Evolutionary conservation across 139 green algal genomes (phyloP), one percentile per base, ranked within the genome.

Genomic region (Closterium sp.): DNA sequence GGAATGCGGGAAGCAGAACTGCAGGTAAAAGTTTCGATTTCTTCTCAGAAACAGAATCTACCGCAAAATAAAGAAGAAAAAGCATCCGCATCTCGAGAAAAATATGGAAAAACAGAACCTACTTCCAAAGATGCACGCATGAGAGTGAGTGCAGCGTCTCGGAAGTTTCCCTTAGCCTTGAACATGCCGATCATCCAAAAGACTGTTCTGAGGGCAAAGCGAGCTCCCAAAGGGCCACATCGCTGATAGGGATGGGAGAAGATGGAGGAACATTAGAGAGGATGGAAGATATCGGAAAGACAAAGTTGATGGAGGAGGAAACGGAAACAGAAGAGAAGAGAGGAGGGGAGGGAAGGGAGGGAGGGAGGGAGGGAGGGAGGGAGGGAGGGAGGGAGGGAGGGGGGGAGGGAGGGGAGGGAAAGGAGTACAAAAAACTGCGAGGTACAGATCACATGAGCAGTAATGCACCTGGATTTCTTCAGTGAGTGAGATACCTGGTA

Each of bases 101-200:
- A 7, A 62, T 62, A 62, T 62, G 42, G 42, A 7, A 62, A 5
- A 62, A 62, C 5, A 79, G 62, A 79, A 24, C 62, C 7, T 11
- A 95, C 93, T 90, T 95, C 93, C 24, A 91, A 32, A 31, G 93
- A 95, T 29, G 93, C 91, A 13, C 93, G 70, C 96, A 98, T 98
- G 22, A 98, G 94, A 3, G 94, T 94, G 4, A 88, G 90, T 45
- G 95, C 97, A 38, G 96, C 96, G 4, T 97, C 96, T 13, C 86
- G 31, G 21, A 93, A 92, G 31, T 88, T 89, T 0, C 95, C 94
- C 22, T 91, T 34, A 24, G 89, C 89, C 27, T 86, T 91, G 29
- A 92, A 62, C 87, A 95, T 95, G 0, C 93, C 95, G 3, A 92
- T 88, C 84, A 97, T 90, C 45, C 96, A 45, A 31, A 97, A 79